Evolutionary conservation across 768 basidiomycete species (phyloP), one percentile per base, ranked within the genome.

Genomic region (Exidia glandulosa): DNA sequence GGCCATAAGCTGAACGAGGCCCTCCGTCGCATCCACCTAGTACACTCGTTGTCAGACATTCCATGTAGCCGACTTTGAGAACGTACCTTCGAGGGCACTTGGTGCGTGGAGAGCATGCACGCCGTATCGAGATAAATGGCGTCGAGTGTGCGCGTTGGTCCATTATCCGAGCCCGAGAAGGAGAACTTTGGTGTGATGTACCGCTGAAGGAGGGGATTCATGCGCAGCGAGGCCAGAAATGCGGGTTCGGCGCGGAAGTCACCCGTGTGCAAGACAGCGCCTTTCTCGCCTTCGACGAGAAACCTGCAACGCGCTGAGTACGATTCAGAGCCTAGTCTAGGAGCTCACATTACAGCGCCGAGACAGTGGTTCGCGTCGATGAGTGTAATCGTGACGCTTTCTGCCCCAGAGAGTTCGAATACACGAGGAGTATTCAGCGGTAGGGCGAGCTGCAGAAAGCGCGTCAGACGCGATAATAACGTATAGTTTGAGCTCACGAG

Each of bases 351-450:
- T 45, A 92, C 86, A 0, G 93, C 87, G 0, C 94, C 94, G 12
- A 92, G 94, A 68, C 94, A 96, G 69, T 97, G 94, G 67, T 96
- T 96, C 0, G 94, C 94, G 66, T 94, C 90, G 7, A 96, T 71
- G 10, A 88, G 77, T 0, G 92, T 94, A 60, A 96, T 78, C 0
- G 78, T 84, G 10, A 95, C 86, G 3, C 68, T 70, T 64, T 85
- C 81, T 7, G 74, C 73, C 27, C 78, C 73, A 3, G 77, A 79
- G 19, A 94, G 69, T 34, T 84, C 81, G 32, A 86, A 76, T 32
- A 68, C 60, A 0, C 82, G 87, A 0, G 92, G 90, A 2, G 77
- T 78, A 60, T 91, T 77, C 57, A 88, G 66, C 0, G 83, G 80
- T 48, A 88, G 64, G 1, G 81, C 65, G 66, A 75, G 78, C 88